Conservation (phyloP, 2,329 filamentous ascomycete genomes). For the Corynespora cassiicola region DNA sequence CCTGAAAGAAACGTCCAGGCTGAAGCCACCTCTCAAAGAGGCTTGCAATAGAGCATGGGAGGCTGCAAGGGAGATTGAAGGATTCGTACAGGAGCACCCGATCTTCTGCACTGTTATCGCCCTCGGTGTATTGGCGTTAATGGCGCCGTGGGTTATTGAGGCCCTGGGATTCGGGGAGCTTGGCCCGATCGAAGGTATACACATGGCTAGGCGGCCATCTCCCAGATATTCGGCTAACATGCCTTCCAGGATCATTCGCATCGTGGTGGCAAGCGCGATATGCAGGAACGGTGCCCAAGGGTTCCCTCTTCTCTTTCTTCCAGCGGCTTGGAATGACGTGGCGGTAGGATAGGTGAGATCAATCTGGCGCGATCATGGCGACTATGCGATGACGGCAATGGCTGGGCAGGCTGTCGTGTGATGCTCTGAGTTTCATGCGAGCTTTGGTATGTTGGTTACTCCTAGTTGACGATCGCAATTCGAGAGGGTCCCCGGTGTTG, state of each 20-base stretch:
- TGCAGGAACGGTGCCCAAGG: conserved; percentile 47
- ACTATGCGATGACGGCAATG: no score
- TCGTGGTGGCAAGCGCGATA: conserved; percentile 49
- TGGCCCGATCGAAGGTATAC: conserved; percentile 35
- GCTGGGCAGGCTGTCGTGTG: no score
- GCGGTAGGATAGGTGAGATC: conserved; percentile 18
- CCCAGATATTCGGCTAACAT: not conserved
- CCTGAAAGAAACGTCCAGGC: conserved; percentile 27
- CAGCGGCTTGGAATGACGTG: conserved; percentile 52
- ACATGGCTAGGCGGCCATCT: conserved; percentile 6
- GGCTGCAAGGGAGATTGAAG: conserved; percentile 26
- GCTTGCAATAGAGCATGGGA: conserved; percentile 32
- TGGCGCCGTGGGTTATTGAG: conserved; percentile 36
- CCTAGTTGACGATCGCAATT: no score
- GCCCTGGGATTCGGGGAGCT: conserved; percentile 40
- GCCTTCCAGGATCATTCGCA: conserved; percentile 41
- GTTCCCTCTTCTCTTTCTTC: conserved; percentile 51
- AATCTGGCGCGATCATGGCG: conserved; percentile 3
- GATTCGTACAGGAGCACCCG: conserved; percentile 38
- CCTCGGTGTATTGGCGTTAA: conserved; percentile 33
- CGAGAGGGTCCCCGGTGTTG: no score
- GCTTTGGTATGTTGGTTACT: no score
- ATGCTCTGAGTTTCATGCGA: no score
- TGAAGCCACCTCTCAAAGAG: conserved; percentile 25
- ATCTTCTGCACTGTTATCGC: conserved; percentile 36